Percentiles rank a stretch among this genome's conserved stretches.
Conservation (phyloP, 441 rosid species). For the Brassica balearica region DNA sequence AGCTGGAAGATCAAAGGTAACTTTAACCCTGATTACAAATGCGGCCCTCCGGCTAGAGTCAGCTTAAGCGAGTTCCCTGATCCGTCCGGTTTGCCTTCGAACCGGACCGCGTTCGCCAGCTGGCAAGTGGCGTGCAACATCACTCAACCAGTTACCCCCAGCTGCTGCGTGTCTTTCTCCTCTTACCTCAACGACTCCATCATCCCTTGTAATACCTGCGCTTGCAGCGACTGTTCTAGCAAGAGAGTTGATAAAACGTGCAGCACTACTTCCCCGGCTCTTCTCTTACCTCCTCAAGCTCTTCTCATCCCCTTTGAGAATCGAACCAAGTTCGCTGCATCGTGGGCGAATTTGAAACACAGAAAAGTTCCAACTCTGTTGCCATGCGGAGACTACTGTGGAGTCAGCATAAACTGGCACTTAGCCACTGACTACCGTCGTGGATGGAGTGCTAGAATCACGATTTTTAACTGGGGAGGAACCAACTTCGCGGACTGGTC, state of each 20-base stretch:
- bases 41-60: constrained; percentile 85
- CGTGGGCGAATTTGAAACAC: constrained; percentile 81
- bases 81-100: constrained; percentile 64
- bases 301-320: constrained; percentile 84
- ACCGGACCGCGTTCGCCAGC: constrained; percentile 72
- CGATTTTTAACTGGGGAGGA: constrained; percentile 90
- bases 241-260: constrained; percentile 55
- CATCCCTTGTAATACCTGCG: constrained; percentile 87
- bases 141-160: constrained; percentile 63
- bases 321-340: constrained; percentile 56
- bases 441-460: constrained; percentile 91
- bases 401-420: constrained; percentile 95
- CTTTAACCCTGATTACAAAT: constrained; percentile 76
- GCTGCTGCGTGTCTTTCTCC: constrained; percentile 92
- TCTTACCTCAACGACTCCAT: constrained; percentile 88
- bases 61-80: constrained; percentile 73
- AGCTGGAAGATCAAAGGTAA: constrained; percentile 86
- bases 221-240: constrained; percentile 76
- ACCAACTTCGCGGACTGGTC: constrained; percentile 83
- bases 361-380: constrained; percentile 63
- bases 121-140: constrained; percentile 99
- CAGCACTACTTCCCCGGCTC: constrained; percentile 69
- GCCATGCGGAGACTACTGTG: constrained; percentile 91
- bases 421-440: constrained; percentile 65
- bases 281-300: constrained; percentile 80